Evolutionary conservation across 106 monocot genomes (phyloP), one percentile per base, ranked within the genome.

Genomic region (Dioscorea alata): DNA sequence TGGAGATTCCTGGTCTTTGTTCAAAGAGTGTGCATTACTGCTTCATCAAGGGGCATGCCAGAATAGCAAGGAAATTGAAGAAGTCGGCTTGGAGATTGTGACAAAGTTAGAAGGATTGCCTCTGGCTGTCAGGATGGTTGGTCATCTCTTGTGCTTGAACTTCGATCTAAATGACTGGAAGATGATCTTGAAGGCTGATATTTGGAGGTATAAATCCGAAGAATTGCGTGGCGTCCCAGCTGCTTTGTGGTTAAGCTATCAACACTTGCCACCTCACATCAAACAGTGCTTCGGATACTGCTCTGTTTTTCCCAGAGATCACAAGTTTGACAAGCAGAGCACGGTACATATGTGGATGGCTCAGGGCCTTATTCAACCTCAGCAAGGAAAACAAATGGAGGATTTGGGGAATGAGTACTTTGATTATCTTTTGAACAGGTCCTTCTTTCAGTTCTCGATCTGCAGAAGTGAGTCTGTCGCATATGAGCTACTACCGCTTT

Each of bases 231-330:
- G 31, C 19, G 63, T 83, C 20, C 24, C 79, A 22, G 59, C 66
- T 4, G 60, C 49, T 24, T 34, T 83, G 19, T 66, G 49, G n/a
- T 68, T 75, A 48, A 83, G 83, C 24, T 83, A 79, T 54, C 34
- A 32, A 17, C 49, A 79, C 21, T 53, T 83, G 4, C 71, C 70
- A 7, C 7, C 28, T 16, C 63, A 66, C 12, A 25, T 82, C 12
- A 48, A 73, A 23, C 71, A 22, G 17, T 81, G 81, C 57, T 76
- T 81, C 22, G 42, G 66, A 2, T 81, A 68, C 32, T 81, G 81
- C 48, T 52, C 57, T 25, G 24, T 76, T 4, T 81, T 81, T 17
- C 75, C 65, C 4, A 69, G 69, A 53, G 73, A 69, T 28, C 59
- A 57, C 35, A 8, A 50, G 13, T 73, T 82, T 34, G 19, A 18